A percentile compares a stretch with the other conserved stretches of the same genome.
phyloP scores from a whole-genome alignment of 129 eudicot genomes.

The Oenanthe sinensis region DNA sequence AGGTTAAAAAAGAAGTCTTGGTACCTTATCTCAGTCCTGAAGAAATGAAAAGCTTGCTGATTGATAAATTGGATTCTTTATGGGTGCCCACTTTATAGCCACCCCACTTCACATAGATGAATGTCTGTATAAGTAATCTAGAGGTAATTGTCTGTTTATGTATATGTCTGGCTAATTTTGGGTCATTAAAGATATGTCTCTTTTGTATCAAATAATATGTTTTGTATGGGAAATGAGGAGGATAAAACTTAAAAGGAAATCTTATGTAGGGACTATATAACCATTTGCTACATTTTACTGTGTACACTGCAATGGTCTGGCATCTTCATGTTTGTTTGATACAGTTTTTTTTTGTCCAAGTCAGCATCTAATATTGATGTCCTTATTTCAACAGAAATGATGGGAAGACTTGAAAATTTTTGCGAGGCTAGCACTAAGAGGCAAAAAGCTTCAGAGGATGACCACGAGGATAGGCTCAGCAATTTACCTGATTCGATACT shows the following conservation, averaged over 20 bases:
- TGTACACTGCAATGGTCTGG: background rate
- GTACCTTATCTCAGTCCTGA: no score
- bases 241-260: background rate
- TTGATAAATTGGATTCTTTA: background rate
- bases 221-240: background rate
- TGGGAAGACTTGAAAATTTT: background rate
- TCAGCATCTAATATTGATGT: background rate
- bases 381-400: background rate
- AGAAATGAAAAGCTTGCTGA: background rate
- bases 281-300: background rate
- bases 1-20: background rate
- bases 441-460: constrained; percentile 15
- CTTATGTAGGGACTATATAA: background rate
- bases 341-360: background rate
- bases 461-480: constrained; percentile 18
- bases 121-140: background rate
- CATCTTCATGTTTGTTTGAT: background rate
- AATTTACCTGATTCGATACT: constrained; percentile 25
- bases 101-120: background rate
- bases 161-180: no score
- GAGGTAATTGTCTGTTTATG: background rate
- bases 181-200: background rate
- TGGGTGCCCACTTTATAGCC: no score
- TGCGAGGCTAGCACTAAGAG: background rate
- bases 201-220: background rate